phyloP scores from a whole-genome alignment of 768 basidiomycete genomes.

The Mycena albidolilacea region DNA sequence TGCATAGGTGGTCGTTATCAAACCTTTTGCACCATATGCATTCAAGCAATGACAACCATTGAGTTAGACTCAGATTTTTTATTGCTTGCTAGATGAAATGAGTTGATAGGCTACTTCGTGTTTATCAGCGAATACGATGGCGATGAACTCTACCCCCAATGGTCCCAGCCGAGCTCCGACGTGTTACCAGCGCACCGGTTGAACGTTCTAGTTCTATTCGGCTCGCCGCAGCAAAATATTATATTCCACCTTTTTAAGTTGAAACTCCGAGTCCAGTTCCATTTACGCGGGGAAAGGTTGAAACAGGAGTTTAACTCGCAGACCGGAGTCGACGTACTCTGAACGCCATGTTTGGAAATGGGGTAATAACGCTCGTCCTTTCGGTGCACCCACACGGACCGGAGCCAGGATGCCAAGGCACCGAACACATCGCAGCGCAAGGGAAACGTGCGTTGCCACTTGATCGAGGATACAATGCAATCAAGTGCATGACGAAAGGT shows the following conservation, averaged over 20 bases:
- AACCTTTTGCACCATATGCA: neutral
- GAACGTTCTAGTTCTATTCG: neutral
- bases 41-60: too few species aligned
- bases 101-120: too few species aligned
- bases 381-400: neutral
- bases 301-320: too few species aligned
- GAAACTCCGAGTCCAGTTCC: too few species aligned
- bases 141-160: too few species aligned
- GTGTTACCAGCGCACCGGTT: too few species aligned
- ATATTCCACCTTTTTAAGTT: too few species aligned
- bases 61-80: too few species aligned
- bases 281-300: too few species aligned
- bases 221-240: neutral
- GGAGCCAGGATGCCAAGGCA: neutral
- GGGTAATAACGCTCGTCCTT: neutral
- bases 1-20: conserved; percentile 7
- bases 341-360: neutral
- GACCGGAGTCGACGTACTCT: neutral
- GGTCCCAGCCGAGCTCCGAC: too few species aligned
- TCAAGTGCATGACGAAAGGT: neutral
- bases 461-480: neutral
- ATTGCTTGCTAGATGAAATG: too few species aligned
- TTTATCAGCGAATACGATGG: too few species aligned
- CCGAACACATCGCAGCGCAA: neutral
- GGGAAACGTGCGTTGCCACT: neutral